Base-by-base conservation (phyloP, 1,284 basidiomycete genomes). In the Trichosporon sp. region DNA sequence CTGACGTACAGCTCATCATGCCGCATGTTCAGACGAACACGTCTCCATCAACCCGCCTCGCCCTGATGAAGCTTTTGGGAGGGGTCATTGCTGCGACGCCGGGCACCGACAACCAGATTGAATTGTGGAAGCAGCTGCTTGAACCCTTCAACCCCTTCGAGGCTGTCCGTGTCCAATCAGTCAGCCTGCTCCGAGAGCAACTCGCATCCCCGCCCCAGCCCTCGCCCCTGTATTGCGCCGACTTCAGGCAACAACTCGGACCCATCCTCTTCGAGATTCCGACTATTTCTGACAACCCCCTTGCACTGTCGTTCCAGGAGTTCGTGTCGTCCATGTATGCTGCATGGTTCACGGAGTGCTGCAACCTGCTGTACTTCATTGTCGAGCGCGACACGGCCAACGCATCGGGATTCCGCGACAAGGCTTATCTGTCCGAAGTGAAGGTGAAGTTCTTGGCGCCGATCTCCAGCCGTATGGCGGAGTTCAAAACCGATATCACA, bases 401-500 rank as follows among this genome's bases (percentile, higher is more conserved):
- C 67, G 40, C 35, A 38, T 65, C 68, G 1, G 74, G 74, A 0
- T 54, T 74, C 68, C 74, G 75, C 37, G 76, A 79, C 69, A 78
- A 79, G 51, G 78, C 76, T 1, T 70, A 78, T 46, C 74, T 82
- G 19, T 78, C 81, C 12, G 70, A 21, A 16, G 32, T 75, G 32
- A 82, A 82, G 68, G 80, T 81, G 5, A 66, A 81, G 26, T 76
- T 83, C n/a, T 68, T 83, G 2, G 78, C 79, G 1, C 79, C 82
- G 4, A 97, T 95, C 0, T 89, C 91, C 2, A 94, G 96, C 85
- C 90, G 98, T 31, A 94, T 98, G 83, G 94, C 94, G 32, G 59
- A 63, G 32, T 63, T 35, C 59, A 35, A 63, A 14, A 32, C 32
- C 12, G 59, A 63, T 14, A 35, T 63, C 32, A 63, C 59, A 8